phyloP scores from a whole-genome alignment of 345 rosid species.

The Populus tremula region DNA sequence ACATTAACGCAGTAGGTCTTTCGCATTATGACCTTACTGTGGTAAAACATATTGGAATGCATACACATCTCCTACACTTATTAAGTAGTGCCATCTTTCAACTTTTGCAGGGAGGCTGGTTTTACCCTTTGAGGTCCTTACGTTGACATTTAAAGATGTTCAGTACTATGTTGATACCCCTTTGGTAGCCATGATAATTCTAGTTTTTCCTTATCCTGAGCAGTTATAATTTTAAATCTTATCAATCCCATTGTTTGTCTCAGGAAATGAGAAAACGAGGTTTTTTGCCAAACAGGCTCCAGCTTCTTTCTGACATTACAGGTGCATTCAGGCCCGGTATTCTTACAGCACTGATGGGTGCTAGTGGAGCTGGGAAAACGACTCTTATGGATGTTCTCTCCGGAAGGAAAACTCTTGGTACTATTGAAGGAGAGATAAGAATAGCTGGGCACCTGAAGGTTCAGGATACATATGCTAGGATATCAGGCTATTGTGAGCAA shows the following conservation, averaged over 20 bases:
- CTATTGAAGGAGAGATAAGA: slow-evolving; percentile 65
- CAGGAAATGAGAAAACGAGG: slow-evolving; percentile 63
- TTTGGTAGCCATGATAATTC: slow-evolving; percentile 35
- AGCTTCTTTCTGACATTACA: slow-evolving; percentile 56
- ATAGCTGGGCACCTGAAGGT: slow-evolving; percentile 65
- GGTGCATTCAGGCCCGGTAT: slow-evolving; percentile 76
- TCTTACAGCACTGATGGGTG: slow-evolving; percentile 82
- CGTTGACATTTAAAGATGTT: slow-evolving; percentile 56
- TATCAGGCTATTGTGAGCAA: slow-evolving; percentile 86
- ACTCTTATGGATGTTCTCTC: slow-evolving; percentile 82
- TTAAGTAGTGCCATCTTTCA: not conserved
- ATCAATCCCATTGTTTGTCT: not conserved
- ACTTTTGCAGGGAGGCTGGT: slow-evolving; percentile 51
- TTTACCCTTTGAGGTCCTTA: slow-evolving; percentile 60
- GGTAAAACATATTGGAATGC: too few species aligned
- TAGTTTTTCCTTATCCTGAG: not conserved
- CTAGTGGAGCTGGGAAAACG: slow-evolving; percentile 88
- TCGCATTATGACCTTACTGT: not conserved
- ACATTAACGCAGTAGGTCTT: not conserved
- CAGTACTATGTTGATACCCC: slow-evolving; percentile 60
- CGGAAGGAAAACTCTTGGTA: slow-evolving; percentile 80
- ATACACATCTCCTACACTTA: too few species aligned
- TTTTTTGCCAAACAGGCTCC: slow-evolving; percentile 43
- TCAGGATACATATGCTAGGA: slow-evolving; percentile 75
- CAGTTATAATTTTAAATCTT: not conserved